phyloP scores from a whole-genome alignment of 805 yeast genomes.

The Brettanomyces bruxellensis region DNA sequence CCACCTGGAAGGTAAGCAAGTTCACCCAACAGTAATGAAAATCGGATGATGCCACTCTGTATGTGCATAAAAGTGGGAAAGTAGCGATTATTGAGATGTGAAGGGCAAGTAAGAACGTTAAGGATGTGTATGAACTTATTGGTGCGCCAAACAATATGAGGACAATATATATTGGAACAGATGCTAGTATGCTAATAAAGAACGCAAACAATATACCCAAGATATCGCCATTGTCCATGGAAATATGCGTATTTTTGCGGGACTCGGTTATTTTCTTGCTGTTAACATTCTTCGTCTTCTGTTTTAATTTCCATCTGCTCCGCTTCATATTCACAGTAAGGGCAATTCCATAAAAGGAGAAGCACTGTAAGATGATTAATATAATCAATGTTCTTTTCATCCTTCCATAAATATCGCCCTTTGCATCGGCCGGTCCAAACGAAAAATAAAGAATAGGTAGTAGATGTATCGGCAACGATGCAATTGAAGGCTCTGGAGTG shows the following conservation, averaged over 20 bases:
- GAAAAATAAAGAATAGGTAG: background rate
- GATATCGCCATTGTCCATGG: constrained; percentile 8
- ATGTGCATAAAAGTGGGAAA: constrained; percentile 26
- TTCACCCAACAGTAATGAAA: constrained; percentile 18
- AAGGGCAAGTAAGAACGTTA: constrained; percentile 11
- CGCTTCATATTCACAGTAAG: background rate
- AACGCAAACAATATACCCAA: constrained; percentile 7
- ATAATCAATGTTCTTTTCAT: background rate
- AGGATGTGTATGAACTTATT: constrained; percentile 7
- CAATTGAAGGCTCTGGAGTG: background rate
- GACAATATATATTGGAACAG: constrained; percentile 23
- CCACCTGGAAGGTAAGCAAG: constrained; percentile 23
- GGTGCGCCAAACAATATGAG: constrained; percentile 18
- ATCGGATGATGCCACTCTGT: constrained; percentile 31
- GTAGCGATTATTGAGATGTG: constrained; percentile 11
- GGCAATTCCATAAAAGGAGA: background rate
- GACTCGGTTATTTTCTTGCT: background rate
- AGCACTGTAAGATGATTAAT: background rate
- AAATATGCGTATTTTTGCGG: background rate
- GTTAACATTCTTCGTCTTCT: constrained; percentile 10
- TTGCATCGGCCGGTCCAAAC: background rate
- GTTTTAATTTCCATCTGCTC: constrained; percentile 8
- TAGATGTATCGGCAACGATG: background rate
- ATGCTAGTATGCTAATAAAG: constrained; percentile 8
- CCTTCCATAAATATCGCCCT: background rate